These are phyloP conservation scores for Calycina herbarum DNA, from an alignment of 2,329 filamentous ascomycete genomes.

Conservation along the genomic window DNA sequence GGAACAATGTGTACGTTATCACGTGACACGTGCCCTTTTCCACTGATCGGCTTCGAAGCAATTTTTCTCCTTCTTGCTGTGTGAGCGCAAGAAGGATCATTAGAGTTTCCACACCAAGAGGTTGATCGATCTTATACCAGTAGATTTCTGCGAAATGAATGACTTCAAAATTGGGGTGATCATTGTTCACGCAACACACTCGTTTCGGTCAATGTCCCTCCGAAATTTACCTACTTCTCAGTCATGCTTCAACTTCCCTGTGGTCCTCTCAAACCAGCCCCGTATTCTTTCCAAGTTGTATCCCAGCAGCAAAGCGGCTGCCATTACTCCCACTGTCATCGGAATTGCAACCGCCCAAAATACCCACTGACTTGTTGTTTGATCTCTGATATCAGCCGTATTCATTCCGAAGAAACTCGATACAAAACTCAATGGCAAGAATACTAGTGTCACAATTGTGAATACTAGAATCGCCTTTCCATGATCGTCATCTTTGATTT, in stretches of 20 bases:
- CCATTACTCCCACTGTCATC: not conserved
- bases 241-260: not conserved
- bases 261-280: not conserved
- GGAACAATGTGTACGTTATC: too few species aligned
- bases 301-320: not conserved
- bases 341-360: not conserved
- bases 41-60: too few species aligned
- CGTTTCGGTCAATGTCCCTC: too few species aligned
- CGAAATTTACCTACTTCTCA: not conserved
- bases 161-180: too few species aligned
- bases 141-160: too few species aligned
- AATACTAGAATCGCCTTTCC: not conserved
- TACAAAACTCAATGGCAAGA: not conserved
- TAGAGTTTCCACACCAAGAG: too few species aligned
- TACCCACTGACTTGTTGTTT: not conserved
- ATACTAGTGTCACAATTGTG: not conserved
- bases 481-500: conserved; percentile 2
- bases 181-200: too few species aligned
- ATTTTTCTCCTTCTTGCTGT: too few species aligned
- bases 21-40: too few species aligned
- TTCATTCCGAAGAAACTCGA: not conserved
- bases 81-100: too few species aligned
- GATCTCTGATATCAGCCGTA: not conserved
- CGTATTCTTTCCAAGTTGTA: not conserved
- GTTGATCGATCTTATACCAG: too few species aligned